Evolutionary conservation across 148 eudicot genomes (phyloP).

Genomic region (Gaultheria prostrata): DNA sequence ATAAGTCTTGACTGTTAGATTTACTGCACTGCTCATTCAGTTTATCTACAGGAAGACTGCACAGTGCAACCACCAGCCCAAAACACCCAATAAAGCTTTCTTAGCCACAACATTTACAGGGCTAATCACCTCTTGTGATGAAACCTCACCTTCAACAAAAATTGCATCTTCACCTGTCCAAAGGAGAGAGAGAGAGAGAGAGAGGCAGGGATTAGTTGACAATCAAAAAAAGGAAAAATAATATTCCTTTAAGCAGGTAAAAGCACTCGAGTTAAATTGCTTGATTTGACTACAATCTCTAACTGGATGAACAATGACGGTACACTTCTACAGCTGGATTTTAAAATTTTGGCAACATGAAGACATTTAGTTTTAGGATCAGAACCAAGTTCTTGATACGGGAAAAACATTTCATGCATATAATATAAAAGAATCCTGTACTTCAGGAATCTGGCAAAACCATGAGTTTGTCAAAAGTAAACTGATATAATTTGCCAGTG

Average conservation of each 20-base stretch:
- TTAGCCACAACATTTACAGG: background rate
- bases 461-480: background rate
- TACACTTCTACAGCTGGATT: background rate
- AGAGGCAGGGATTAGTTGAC: background rate
- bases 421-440: background rate
- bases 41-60: background rate
- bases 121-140: constrained; percentile 63
- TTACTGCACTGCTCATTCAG: background rate
- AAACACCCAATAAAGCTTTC: constrained; percentile 12
- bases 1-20: too few relatives aligned
- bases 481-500: background rate
- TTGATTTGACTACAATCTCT: background rate
- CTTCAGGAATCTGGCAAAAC: background rate
- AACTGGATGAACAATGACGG: background rate
- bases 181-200: background rate
- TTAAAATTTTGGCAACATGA: background rate
- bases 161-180: constrained; percentile 94
- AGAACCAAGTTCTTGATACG: background rate
- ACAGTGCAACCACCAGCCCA: background rate
- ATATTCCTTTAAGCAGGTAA: background rate
- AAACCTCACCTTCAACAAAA: constrained; percentile 85
- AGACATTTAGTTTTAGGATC: background rate
- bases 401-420: background rate
- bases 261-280: background rate
- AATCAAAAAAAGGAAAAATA: background rate